phyloP scores from a whole-genome alignment of 169 alveolate genomes.

The Cryptosporidium muris region DNA sequence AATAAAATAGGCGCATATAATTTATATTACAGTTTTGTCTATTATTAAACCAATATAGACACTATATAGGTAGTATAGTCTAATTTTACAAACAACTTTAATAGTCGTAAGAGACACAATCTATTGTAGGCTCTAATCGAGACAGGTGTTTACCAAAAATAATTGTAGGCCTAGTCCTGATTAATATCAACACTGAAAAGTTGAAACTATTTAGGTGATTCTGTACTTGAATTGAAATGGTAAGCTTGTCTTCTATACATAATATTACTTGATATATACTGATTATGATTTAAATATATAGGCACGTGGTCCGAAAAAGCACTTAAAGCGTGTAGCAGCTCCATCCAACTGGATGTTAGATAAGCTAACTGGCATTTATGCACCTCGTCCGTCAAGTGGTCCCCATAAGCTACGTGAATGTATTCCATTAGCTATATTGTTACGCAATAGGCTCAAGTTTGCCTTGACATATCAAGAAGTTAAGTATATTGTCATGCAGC shows the following conservation, averaged over 20 bases:
- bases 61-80: too few relatives aligned
- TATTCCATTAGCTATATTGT: constrained; percentile 92
- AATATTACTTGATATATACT: too few relatives aligned
- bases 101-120: too few relatives aligned
- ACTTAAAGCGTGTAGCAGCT: constrained; percentile 97
- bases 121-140: too few relatives aligned
- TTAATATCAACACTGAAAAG: too few relatives aligned
- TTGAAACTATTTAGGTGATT: too few relatives aligned
- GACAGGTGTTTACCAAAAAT: too few relatives aligned
- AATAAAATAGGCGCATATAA: too few relatives aligned
- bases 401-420: constrained; percentile 98
- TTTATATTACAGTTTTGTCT: too few relatives aligned
- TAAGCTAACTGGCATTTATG: constrained; percentile 95
- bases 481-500: constrained; percentile 94
- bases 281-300: constrained; percentile 27
- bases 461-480: constrained; percentile 93
- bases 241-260: constrained; percentile 12
- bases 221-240: constrained; percentile 4
- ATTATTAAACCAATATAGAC: too few relatives aligned
- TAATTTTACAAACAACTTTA: too few relatives aligned
- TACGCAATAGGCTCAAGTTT: constrained; percentile 94
- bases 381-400: constrained; percentile 91
- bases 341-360: constrained; percentile 98
- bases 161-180: too few relatives aligned
- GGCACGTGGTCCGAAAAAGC: constrained; percentile 99